Percentiles rank a stretch among this genome's conserved stretches.
Evolutionary conservation across 345 rosid genomes (phyloP).

Genomic region (Limnanthes douglasii): DNA sequence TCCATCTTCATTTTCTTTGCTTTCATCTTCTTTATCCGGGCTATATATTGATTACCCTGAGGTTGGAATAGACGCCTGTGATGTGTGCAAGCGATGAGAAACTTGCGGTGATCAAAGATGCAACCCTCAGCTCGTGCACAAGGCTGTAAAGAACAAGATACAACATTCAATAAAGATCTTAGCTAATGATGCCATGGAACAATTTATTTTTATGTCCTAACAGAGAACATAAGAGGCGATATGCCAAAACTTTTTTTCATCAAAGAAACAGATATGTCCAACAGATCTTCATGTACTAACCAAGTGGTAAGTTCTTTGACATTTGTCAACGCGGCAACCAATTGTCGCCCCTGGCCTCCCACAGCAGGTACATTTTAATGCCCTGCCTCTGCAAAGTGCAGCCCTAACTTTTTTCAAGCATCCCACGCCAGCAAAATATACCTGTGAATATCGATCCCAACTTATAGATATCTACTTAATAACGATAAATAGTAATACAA

Average conservation of each 20-base stretch:
- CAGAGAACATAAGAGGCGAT: not conserved
- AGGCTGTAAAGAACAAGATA: conserved; percentile 48
- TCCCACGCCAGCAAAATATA: conserved; percentile 96
- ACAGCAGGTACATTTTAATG: conserved; percentile 87
- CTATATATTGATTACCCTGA: conserved; percentile 36
- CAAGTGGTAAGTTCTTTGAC: conserved; percentile 97
- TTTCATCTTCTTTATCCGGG: conserved; percentile 59
- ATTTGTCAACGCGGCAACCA: conserved; percentile 97
- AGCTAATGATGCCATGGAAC: too few relatives aligned
- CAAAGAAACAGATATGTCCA: too few relatives aligned
- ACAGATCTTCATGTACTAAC: conserved; percentile 26
- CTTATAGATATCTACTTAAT: too few relatives aligned
- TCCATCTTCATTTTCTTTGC: conserved; percentile 69
- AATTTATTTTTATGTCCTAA: too few relatives aligned
- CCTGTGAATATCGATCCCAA: conserved; percentile 39
- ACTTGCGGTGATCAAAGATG: conserved; percentile 93
- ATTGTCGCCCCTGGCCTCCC: conserved; percentile 98
- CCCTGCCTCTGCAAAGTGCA: conserved; percentile 90
- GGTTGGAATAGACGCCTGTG: conserved; percentile 85
- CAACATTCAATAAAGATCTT: conserved; percentile 3
- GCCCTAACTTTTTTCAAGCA: conserved; percentile 91
- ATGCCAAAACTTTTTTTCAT: not conserved
- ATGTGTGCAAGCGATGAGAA: conserved; percentile 96
- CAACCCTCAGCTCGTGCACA: conserved; percentile 94
- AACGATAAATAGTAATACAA: too few relatives aligned